These are phyloP conservation scores for Populus nigra DNA, from an alignment of 345 rosid genomes.

Conservation along the genomic window DNA sequence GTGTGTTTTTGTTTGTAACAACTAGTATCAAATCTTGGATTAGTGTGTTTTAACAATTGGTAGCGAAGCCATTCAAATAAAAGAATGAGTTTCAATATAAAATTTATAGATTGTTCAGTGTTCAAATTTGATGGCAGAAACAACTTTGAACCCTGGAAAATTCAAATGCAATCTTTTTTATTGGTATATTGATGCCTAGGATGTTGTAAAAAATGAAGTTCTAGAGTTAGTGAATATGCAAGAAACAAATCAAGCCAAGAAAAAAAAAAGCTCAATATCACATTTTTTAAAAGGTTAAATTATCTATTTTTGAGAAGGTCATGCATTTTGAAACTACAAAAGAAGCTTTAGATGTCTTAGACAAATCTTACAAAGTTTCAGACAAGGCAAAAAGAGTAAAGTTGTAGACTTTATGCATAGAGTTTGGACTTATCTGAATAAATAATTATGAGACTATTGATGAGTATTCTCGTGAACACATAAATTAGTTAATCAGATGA, in stretches of 20 bases:
- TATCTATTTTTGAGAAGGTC: too few relatives aligned
- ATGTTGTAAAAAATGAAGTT: background rate
- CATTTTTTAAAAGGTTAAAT: too few relatives aligned
- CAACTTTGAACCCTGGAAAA: background rate
- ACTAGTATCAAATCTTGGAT: too few relatives aligned
- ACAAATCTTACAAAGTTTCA: too few relatives aligned
- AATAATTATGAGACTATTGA: background rate
- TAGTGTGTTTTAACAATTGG: background rate
- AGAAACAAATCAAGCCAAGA: background rate
- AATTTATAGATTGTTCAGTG: background rate
- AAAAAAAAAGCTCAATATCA: background rate
- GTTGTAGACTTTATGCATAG: too few relatives aligned
- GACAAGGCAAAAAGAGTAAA: too few relatives aligned
- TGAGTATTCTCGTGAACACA: background rate
- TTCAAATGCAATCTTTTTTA: background rate
- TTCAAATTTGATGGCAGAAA: background rate
- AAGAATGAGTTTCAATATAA: background rate
- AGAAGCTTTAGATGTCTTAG: too few relatives aligned
- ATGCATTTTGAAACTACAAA: too few relatives aligned
- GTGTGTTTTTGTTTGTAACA: too few relatives aligned
- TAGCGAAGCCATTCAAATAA: background rate
- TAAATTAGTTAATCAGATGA: too few relatives aligned
- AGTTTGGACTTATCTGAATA: too few relatives aligned
- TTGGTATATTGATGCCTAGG: background rate
- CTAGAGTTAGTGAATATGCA: background rate